phyloP scores from a whole-genome alignment of 306 rosid species.

The Acacia crassicarpa region DNA sequence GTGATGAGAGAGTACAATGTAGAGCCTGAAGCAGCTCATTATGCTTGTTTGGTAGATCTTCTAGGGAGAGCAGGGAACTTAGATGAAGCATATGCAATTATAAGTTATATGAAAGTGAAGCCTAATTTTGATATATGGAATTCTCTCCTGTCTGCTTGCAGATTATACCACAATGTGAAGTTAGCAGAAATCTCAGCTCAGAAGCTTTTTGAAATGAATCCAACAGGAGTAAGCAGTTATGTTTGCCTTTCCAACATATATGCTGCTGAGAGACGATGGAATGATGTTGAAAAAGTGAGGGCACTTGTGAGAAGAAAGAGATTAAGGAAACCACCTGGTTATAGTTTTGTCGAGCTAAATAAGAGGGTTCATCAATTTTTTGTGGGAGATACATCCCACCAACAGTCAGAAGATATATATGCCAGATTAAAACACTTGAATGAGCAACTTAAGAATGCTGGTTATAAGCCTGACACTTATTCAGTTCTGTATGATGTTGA shows the following conservation, averaged over 20 bases:
- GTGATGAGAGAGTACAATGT: constrained; percentile 46
- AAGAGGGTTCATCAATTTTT: constrained; percentile 61
- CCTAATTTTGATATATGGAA: constrained; percentile 55
- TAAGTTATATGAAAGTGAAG: constrained; percentile 44
- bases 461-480: constrained; percentile 64
- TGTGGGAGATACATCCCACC: constrained; percentile 53
- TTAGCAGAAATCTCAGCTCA: constrained; percentile 58
- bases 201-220: constrained; percentile 53
- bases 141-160: constrained; percentile 62
- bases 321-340: constrained; percentile 55
- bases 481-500: constrained; percentile 60
- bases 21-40: constrained; percentile 49
- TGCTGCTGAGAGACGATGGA: constrained; percentile 62
- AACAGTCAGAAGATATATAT: constrained; percentile 47
- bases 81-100: constrained; percentile 58
- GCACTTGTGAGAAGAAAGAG: constrained; percentile 40
- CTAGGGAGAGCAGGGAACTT: constrained; percentile 58
- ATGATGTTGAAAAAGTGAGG: constrained; percentile 59
- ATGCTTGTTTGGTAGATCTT: constrained; percentile 64
- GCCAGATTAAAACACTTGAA: constrained; percentile 49
- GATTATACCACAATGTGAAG: constrained; percentile 51
- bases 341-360: constrained; percentile 58
- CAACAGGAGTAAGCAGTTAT: constrained; percentile 53
- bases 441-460: constrained; percentile 49
- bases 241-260: constrained; percentile 69